Evolutionary conservation across 306 rosid genomes (phyloP), one percentile per base, ranked within the genome.

Genomic region (Parietaria judaica): DNA sequence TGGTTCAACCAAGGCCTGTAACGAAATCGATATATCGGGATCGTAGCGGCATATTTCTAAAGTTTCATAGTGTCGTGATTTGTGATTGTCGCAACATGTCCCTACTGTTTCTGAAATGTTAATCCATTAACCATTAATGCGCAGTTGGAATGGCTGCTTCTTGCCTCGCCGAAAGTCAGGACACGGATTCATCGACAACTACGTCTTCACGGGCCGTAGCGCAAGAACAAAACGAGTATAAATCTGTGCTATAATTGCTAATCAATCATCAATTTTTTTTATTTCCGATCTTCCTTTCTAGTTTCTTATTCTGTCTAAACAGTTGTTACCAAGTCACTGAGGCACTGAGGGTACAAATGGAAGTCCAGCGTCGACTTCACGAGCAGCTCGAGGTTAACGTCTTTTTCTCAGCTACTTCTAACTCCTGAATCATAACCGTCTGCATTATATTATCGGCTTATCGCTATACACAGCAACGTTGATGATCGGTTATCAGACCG

Each of bases 311-410:
- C 39, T 37, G 58, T 63, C 49, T 16, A 49, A 69, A 63, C 77
- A 78, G 86, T 54, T 81, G 86, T 38, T 75, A 63, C 70, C 83
- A 81, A 66, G 81, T 81, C 45, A 78, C 86, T 3, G 86, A 81
- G 83, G 86, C 86, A 37, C 64, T 81, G 71, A 71, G 83, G 58
- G 77, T 78, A 13, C 86, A 81, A 69, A 81, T 81, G 86, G 86
- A 81, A 71, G 86, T 81, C 68, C 86, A 81, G 62, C 58, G 79
- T 67, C 75, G 81, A 71, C 70, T 81, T 70, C 86, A 81, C 60
- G 86, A 81, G 72, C 86, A 81, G 62, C 76, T 81, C 44, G 86
- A 81, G 86, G 86, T 75, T 72, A 74, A 76, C 45, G 7, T 5
- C 45, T 65, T 16, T 62, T 46, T 6, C 64, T 59, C 37, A 36